A percentile compares a stretch with the other conserved stretches of the same genome.
Conservation (phyloP, 2,329 filamentous ascomycete species). For the Curvularia verruculosa region DNA sequence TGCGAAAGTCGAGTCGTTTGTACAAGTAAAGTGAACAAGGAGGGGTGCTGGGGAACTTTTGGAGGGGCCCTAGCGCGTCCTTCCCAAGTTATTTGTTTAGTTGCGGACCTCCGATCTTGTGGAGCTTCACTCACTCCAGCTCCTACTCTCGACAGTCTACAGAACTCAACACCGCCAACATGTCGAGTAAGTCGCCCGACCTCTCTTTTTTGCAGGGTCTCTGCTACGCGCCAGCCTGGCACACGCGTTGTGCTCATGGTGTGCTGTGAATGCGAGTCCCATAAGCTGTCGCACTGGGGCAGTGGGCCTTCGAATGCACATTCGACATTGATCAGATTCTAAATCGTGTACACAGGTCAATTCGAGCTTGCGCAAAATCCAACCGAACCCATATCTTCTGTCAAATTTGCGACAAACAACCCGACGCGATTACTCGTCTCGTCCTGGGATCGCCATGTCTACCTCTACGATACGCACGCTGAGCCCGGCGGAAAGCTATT, state of each 20-base stretch:
- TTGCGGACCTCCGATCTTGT: conserved; percentile 24
- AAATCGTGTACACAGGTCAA: conserved; percentile 56
- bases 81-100: conserved; percentile 14
- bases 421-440: conserved; percentile 81
- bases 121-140: conserved; percentile 24
- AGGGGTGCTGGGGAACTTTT: conserved; percentile 16
- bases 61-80: conserved; percentile 23
- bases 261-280: neutral
- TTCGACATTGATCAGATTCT: neutral
- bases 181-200: conserved; percentile 34
- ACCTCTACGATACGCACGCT: conserved; percentile 78
- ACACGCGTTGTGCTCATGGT: neutral
- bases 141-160: conserved; percentile 10
- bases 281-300: neutral
- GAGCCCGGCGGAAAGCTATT: conserved; percentile 68
- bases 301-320: neutral
- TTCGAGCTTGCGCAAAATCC: conserved; percentile 84
- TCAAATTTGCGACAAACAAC: conserved; percentile 82
- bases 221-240: neutral
- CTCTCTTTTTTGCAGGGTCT: neutral
- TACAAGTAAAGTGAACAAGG: neutral
- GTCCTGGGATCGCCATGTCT: conserved; percentile 92
- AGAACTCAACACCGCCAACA: conserved; percentile 25
- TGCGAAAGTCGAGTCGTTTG: conserved; percentile 1
- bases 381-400: conserved; percentile 81